phyloP scores from a whole-genome alignment of 495 filamentous ascomycete genomes.

The Tuber magnatum region DNA sequence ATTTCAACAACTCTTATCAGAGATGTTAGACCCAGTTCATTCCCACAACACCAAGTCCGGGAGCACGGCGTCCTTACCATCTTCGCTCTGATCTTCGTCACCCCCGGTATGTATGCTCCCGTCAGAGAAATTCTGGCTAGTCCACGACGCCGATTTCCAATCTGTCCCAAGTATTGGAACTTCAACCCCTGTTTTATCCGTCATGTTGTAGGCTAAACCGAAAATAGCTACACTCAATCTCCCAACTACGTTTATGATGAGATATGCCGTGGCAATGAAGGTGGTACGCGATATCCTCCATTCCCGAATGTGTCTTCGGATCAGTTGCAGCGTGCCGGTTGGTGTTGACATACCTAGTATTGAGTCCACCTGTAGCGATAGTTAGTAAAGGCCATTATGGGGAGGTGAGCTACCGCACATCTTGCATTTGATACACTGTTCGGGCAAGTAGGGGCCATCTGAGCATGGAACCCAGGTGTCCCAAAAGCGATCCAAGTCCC shows the following conservation, averaged over 20 bases:
- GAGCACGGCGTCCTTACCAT: background rate
- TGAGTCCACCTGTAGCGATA: background rate
- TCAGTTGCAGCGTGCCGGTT: background rate
- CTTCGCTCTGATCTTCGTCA: background rate
- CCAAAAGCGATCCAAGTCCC: background rate
- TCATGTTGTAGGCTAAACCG: background rate
- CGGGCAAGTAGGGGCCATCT: background rate
- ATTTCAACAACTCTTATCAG: background rate
- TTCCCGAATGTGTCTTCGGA: background rate
- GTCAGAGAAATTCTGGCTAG: background rate
- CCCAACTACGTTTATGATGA: background rate
- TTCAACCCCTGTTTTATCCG: background rate
- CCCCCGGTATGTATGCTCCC: fast-evolving
- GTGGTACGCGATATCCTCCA: background rate
- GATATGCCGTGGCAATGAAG: background rate
- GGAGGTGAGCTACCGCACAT: background rate
- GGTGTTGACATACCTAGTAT: background rate
- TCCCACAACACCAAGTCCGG: background rate
- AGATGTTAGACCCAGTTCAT: background rate
- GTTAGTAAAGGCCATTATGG: background rate
- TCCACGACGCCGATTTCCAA: background rate
- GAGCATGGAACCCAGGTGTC: background rate
- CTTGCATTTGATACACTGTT: background rate
- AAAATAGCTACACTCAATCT: background rate
- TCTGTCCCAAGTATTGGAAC: background rate